Base-by-base conservation (phyloP, 164 flowering plant species). In the Dillenia suffruticosa region DNA sequence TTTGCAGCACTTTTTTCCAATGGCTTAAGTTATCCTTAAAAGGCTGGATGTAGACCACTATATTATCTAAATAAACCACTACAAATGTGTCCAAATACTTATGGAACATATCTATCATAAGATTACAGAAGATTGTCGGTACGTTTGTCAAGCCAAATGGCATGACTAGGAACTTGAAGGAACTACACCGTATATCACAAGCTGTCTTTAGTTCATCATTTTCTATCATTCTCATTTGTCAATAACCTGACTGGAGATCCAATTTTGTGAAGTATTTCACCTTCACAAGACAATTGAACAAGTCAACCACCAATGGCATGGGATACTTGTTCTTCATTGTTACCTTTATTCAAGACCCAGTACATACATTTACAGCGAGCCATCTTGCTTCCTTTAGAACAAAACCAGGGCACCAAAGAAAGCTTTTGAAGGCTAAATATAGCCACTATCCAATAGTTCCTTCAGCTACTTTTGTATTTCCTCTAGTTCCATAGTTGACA, bases 321-420 rank as follows among this genome's bases (percentile, higher is more conserved):
- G 61, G 74, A 45, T 66, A 66, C 46, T 60, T 63, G 52, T 63
- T 68, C 43, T 62, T 44, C 8, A 62, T 14, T 5, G 53, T 50
- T 9, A 56, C 13, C 12, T 68, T 68, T 62, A 49, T 62, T 56
- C 5, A 62, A 46, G 1, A 61, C 61, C 10, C 13, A 46, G 15
- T 67, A 65, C 48, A 40, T 63, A 70, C 49, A 70, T 9, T 51
- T 64, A 10, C 8, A 63, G 1, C 12, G 59, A 22, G 0, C 68
- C 60, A 12, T 60, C 59, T 7, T 66, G 46, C 54, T 54, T 59
- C 70, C 45, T 54, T 15, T 26, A 9, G 12, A 53, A 54, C 9
- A 59, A 7, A 0, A 63, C 24, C 0, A 10, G 49, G 2, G 72
- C 68, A 2, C 71, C 51, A 48, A n/a, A 57, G 0, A 63, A 58